A percentile compares a stretch with the other conserved stretches of the same genome.
phyloP scores from a whole-genome alignment of 768 basidiomycete genomes.

The Suillus discolor region DNA sequence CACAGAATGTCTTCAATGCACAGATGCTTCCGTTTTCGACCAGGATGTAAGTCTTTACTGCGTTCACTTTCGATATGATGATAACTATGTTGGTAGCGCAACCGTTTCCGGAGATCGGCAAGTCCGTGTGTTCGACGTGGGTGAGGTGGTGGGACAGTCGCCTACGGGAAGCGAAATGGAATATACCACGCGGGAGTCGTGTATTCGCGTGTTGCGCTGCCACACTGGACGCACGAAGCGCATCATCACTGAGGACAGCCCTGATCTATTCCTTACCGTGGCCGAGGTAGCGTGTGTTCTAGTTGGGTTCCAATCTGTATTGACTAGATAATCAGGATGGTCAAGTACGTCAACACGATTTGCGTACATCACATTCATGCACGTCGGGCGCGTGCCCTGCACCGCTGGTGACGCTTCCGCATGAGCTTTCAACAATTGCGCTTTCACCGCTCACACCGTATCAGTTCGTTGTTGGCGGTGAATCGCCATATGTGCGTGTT shows the following conservation, averaged over 20 bases:
- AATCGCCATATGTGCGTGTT: conserved; percentile 68
- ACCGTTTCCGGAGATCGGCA: conserved; percentile 77
- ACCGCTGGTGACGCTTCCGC: conserved; percentile 65
- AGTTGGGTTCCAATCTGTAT: conserved; percentile 19
- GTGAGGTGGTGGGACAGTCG: conserved; percentile 39
- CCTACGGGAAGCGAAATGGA: conserved; percentile 44
- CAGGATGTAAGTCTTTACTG: conserved; percentile 59
- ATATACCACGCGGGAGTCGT: conserved; percentile 50
- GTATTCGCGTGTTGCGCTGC: conserved; percentile 62
- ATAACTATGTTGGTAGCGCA: conserved; percentile 42
- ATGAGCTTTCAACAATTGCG: conserved; percentile 72
- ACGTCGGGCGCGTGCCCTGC: conserved; percentile 57
- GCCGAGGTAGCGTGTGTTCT: conserved; percentile 55
- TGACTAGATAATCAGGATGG: conserved; percentile 62
- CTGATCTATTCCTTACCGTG: conserved; percentile 76
- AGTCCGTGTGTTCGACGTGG: conserved; percentile 79
- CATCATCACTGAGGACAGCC: conserved; percentile 77
- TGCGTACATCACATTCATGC: conserved; percentile 73
- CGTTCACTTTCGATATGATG: conserved; percentile 15
- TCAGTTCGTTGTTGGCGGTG: conserved; percentile 84
- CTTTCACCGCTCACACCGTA: conserved; percentile 80
- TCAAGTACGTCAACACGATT: conserved; percentile 84
- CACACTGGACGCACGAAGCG: conserved; percentile 76
- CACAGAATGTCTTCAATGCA: conserved; percentile 82
- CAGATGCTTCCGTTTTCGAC: conserved; percentile 79